Base-by-base conservation (phyloP, 2,329 filamentous ascomycete species). In the Shiraia sp. region DNA sequence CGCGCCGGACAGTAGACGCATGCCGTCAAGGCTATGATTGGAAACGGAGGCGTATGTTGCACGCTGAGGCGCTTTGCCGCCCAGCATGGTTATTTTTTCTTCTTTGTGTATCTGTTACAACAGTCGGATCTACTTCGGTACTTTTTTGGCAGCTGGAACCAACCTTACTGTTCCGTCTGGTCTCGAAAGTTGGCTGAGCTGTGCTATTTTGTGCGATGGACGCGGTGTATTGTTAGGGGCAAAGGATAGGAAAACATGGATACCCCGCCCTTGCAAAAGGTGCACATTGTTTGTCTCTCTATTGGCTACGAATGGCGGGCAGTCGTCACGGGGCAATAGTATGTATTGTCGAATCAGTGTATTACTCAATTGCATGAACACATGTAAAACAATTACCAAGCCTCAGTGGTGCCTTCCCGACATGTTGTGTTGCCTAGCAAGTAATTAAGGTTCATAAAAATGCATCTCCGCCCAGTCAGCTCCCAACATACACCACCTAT, bases 21-120 rank as follows among this genome's bases (percentile, higher is more conserved):
- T 61, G 67, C 66, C 63, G 63, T 68, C 66, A 69, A 50, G 67
- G 66, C 66, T 68, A 69, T 53, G 57, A 68, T 49, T 35, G 47
- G 42, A 45, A 50, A 25, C 36, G n/a, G n/a, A 40, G 50, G 53
- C 38, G 51, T 57, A 53, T 35, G 13, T 42, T 31, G 39, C n/a
- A 32, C 30, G 38, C 40, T 28, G 30, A 13, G 19, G 50, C 40
- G 31, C 19, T 38, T 36, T 43, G 16, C 19, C 46, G 36, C 40
- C 47, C 32, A 24, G 36, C 42, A 32, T 33, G 39, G 41, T 34
- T 52, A 43, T 42, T 27, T 31, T 48, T 47, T 40, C 45, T 47
- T 35, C 27, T 45, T 31, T 45, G 37, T 57, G 50, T 50, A 58
- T 49, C 42, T 51, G 9, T 10, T 14, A 6, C 6, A 2, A 10